Conservation (phyloP, 2,329 filamentous ascomycete species). For the Diaporthe vaccinii region DNA sequence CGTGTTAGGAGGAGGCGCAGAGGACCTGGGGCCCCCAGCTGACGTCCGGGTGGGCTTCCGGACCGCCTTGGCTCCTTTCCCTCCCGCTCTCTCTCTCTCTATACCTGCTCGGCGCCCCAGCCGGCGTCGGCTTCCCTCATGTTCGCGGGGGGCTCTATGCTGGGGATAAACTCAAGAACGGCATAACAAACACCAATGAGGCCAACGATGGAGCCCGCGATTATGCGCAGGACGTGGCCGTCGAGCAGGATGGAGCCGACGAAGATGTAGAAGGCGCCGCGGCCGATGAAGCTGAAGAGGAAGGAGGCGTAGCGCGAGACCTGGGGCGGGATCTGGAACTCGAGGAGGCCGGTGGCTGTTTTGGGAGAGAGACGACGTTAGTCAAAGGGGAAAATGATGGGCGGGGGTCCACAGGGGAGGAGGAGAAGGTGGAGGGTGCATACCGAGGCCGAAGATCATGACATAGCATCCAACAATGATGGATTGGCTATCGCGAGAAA, state of each 20-base stretch:
- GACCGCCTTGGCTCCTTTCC: not conserved
- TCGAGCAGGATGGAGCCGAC: conserved; percentile 88
- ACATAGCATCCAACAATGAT: conserved; percentile 89
- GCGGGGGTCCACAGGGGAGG: not conserved
- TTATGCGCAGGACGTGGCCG: conserved; percentile 73
- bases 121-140: conserved; percentile 83
- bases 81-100: conserved; percentile 47
- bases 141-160: conserved; percentile 84
- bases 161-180: conserved; percentile 81
- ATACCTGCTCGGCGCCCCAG: conserved; percentile 85
- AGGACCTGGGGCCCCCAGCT: not conserved
- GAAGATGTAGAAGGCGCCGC: conserved; percentile 98
- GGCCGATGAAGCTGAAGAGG: conserved; percentile 96
- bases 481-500: conserved; percentile 65
- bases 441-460: conserved; percentile 90
- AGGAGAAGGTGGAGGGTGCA: conserved; percentile 47
- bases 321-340: conserved; percentile 96
- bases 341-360: conserved; percentile 52
- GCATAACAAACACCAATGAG: conserved; percentile 84
- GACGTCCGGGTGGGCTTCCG: not conserved
- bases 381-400: not conserved
- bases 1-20: not conserved
- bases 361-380: not conserved
- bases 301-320: conserved; percentile 95
- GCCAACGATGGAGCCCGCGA: conserved; percentile 84